Evolutionary conservation across 2,329 filamentous ascomycete species (phyloP).

Genomic region (Diaporthe sp.): DNA sequence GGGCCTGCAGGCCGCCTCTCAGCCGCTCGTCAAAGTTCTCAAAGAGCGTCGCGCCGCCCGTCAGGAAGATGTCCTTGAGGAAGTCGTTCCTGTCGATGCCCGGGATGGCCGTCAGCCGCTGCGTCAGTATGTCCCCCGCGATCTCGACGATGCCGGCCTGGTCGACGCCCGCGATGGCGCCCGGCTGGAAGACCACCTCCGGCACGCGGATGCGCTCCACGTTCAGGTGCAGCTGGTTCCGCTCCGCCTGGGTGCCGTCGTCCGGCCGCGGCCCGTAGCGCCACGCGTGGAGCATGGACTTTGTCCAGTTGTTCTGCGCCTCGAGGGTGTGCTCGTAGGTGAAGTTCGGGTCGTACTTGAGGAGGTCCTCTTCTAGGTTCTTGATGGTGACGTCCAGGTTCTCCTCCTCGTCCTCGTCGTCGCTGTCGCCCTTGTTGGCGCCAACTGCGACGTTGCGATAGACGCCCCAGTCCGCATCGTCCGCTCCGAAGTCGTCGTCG

Average conservation of each 20-base stretch:
- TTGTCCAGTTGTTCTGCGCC: slow-evolving; percentile 95
- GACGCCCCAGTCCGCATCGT: slow-evolving; percentile 98
- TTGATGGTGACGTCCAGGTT: slow-evolving; percentile 83
- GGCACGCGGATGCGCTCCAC: slow-evolving; percentile 95
- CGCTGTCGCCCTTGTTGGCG: slow-evolving; percentile 77
- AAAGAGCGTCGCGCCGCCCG: slow-evolving; percentile 93
- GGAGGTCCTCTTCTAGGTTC: slow-evolving; percentile 84
- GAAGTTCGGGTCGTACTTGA: slow-evolving; percentile 89
- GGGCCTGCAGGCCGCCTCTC: slow-evolving; percentile 77
- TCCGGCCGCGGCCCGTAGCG: slow-evolving; percentile 89
- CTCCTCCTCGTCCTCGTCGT: slow-evolving; percentile 93
- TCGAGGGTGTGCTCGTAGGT: slow-evolving; percentile 93
- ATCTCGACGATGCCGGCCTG: slow-evolving; percentile 96
- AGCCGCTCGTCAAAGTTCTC: slow-evolving; percentile 88
- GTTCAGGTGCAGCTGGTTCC: slow-evolving; percentile 93
- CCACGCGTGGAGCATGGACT: slow-evolving; percentile 91
- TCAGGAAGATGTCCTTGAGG: slow-evolving; percentile 90
- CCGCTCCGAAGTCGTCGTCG: slow-evolving; percentile 96
- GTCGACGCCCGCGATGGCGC: slow-evolving; percentile 86
- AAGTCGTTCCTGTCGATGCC: slow-evolving; percentile 74
- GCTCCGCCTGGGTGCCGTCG: slow-evolving; percentile 81
- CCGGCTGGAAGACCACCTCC: slow-evolving; percentile 92
- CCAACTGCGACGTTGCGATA: slow-evolving; percentile 94
- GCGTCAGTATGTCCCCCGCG: slow-evolving; percentile 87
- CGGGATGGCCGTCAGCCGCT: slow-evolving; percentile 75